A percentile compares a stretch with the other conserved stretches of the same genome.
Conservation (phyloP, 2,329 filamentous ascomycete genomes). For the Monilinia vaccinii-corymbosi region DNA sequence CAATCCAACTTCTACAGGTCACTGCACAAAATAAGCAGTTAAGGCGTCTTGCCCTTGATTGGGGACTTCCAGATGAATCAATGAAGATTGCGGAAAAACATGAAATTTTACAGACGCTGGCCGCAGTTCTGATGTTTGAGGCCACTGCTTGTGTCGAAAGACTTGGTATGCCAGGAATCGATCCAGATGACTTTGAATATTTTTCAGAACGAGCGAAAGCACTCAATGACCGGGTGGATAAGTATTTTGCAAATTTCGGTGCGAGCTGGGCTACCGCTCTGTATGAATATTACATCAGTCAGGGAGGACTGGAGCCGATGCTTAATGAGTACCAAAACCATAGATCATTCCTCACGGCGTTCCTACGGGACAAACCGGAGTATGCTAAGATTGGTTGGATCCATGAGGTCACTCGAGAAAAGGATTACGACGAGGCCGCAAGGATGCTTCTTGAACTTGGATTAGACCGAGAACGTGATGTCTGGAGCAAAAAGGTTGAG, state of each 20-base stretch:
- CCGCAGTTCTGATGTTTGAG: conserved; percentile 34
- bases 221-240: conserved; percentile 27
- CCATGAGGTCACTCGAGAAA: conserved; percentile 73
- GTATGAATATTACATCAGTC: conserved; percentile 67
- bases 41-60: conserved; percentile 35
- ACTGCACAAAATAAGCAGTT: conserved; percentile 38
- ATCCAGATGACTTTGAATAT: conserved; percentile 8
- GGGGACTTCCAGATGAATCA: conserved; percentile 47
- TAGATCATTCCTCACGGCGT: conserved; percentile 63
- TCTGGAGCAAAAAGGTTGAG: conserved; percentile 93
- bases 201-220: conserved; percentile 6
- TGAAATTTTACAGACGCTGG: conserved; percentile 53
- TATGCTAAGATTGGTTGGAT: conserved; percentile 86
- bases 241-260: conserved; percentile 42
- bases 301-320: conserved; percentile 56
- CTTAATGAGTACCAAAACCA: conserved; percentile 64
- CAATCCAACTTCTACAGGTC: conserved; percentile 36
- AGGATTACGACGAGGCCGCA: conserved; percentile 66
- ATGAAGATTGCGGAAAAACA: conserved; percentile 54
- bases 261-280: conserved; percentile 55
- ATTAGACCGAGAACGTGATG: conserved; percentile 60
- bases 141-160: conserved; percentile 11
- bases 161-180: conserved; percentile 6
- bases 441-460: conserved; percentile 63
- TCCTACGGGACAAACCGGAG: conserved; percentile 61